Evolutionary conservation across 352 stramenopile genomes (phyloP).

Genomic region (Pythium phragmitis): DNA sequence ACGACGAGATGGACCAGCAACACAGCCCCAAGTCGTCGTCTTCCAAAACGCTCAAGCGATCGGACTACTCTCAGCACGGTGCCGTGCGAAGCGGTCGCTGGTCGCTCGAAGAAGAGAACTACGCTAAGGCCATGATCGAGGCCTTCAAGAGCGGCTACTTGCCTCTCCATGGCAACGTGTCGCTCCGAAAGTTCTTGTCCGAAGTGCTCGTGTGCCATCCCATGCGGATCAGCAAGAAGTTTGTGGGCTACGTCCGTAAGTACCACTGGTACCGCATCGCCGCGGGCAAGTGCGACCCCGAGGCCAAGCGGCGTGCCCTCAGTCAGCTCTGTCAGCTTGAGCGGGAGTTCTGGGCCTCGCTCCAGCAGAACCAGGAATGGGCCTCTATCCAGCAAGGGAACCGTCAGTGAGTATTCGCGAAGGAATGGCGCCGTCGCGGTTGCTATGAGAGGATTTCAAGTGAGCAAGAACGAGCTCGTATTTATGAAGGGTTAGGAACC

Average conservation of each 20-base stretch:
- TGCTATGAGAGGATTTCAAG: neutral
- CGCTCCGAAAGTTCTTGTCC: constrained; percentile 84
- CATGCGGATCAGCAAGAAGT: constrained; percentile 93
- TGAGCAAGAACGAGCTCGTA: constrained; percentile 9
- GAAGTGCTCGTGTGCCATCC: constrained; percentile 87
- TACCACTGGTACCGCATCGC: constrained; percentile 85
- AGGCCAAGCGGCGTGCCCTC: constrained; percentile 44
- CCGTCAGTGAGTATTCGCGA: constrained; percentile 15
- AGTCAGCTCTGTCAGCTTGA: constrained; percentile 46
- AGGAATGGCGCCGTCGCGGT: neutral
- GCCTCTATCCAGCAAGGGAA: constrained; percentile 29
- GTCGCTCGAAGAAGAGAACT: constrained; percentile 73
- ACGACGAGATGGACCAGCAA: constrained; percentile 22
- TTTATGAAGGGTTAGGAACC: constrained; percentile 17
- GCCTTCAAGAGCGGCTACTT: constrained; percentile 72
- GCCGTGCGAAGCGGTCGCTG: constrained; percentile 69
- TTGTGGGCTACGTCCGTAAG: constrained; percentile 86
- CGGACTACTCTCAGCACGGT: constrained; percentile 77
- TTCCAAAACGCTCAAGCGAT: constrained; percentile 64
- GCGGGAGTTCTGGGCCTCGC: constrained; percentile 58
- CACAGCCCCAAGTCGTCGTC: constrained; percentile 34
- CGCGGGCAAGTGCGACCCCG: constrained; percentile 53
- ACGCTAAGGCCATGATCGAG: constrained; percentile 83
- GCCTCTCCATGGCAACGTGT: constrained; percentile 77
- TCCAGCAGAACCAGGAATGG: constrained; percentile 64